Base-by-base conservation (phyloP, 305 asterid species). In the Withania somnifera region DNA sequence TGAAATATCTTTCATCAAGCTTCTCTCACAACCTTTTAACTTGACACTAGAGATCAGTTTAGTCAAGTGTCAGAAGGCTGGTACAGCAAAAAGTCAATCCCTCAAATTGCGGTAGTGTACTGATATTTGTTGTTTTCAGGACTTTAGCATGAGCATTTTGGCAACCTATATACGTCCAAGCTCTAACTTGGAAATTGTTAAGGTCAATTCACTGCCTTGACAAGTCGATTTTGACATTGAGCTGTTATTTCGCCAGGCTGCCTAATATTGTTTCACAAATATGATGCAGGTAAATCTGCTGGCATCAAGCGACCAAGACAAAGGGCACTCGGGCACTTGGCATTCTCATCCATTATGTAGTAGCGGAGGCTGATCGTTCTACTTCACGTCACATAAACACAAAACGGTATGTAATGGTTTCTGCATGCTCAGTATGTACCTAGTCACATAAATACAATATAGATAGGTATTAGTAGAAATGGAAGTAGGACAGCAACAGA, bases 81-180 rank as follows among this genome's bases (percentile, higher is more conserved):
- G 54, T 38, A 24, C 30, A 17, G 40, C 28, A 42, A 82, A 5
- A 28, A 40, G 52, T 73, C n/a, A 75, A 75, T 26, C 61, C 42
- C 40, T 75, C 61, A 15, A 75, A 28, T 5, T 13, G 9, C 15
- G 5, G 9, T 45, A 26, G 28, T 75, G 38, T 50, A 75, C 42
- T 40, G 45, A 45, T 83, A 15, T 83, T 7, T 88, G 69, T 85
- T 86, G 90, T 40, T 86, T 77, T 30, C 91, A 95, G 98, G 97
- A 93, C 83, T 95, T 95, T 84, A 90, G 86, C 91, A 85, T 93
- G 94, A 93, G 98, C 81, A 79, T 95, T 81, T 91, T 95, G 91
- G 98, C 97, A 28, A 93, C 97, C 61, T 95, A 92, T 82, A 78
- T 88, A 82, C 92, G 92, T 71, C 97, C 98, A 82, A 91, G 91